Evolutionary conservation across 805 yeast species (phyloP).

Genomic region (Candida maris): DNA sequence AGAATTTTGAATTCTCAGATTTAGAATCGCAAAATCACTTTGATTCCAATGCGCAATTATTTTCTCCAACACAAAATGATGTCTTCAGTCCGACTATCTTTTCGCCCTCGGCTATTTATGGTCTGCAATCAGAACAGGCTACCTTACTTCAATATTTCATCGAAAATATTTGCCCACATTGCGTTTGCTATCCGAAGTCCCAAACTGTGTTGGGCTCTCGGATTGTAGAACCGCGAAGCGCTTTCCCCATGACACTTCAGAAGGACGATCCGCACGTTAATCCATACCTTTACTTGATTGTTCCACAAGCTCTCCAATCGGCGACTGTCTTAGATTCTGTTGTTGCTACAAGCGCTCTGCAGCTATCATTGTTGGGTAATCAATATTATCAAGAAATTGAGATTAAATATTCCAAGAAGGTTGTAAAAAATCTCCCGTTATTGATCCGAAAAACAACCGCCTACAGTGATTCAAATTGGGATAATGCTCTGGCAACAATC

Average conservation of each 20-base stretch:
- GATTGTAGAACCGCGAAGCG: not conserved
- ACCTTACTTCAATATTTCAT: conserved; percentile 33
- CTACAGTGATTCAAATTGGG: conserved; percentile 32
- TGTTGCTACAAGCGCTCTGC: conserved; percentile 37
- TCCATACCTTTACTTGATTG: conserved; percentile 37
- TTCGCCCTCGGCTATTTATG: conserved; percentile 1
- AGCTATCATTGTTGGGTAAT: conserved; percentile 31
- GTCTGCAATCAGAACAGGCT: conserved; percentile 18
- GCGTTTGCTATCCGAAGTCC: conserved; percentile 35
- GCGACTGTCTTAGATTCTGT: conserved; percentile 32
- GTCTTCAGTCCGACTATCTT: not conserved
- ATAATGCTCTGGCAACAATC: conserved; percentile 38
- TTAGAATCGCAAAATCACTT: not conserved
- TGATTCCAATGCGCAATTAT: not conserved
- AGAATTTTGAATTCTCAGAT: not conserved
- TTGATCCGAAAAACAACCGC: conserved; percentile 27
- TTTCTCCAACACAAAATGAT: not conserved
- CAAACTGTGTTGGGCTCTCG: not conserved
- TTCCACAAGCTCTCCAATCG: conserved; percentile 35
- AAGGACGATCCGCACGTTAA: conserved; percentile 26
- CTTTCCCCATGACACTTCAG: not conserved
- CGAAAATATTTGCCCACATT: conserved; percentile 35
- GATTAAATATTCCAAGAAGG: conserved; percentile 25
- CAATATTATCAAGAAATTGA: conserved; percentile 27
- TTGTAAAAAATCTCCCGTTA: conserved; percentile 30